phyloP scores from a whole-genome alignment of 176 grass and related monocot species.

The Poa pratensis region DNA sequence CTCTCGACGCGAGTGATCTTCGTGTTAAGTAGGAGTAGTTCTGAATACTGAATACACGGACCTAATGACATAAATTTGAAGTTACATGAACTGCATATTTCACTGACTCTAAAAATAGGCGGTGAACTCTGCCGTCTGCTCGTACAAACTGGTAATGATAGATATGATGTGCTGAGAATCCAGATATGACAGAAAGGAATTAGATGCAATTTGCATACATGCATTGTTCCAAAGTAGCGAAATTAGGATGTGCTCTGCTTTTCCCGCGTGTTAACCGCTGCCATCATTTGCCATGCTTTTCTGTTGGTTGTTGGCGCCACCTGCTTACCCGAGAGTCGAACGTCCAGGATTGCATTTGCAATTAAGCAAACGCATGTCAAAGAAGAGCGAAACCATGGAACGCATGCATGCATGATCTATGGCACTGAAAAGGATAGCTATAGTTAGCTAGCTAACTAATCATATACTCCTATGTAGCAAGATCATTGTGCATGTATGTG shows the following conservation, averaged over 20 bases:
- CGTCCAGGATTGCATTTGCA: constrained; percentile 15
- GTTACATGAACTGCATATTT: too few relatives aligned
- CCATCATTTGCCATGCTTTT: constrained; percentile 34
- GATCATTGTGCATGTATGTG: constrained; percentile 1
- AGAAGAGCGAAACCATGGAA: neutral
- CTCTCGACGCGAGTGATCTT: too few relatives aligned
- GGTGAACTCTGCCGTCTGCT: neutral
- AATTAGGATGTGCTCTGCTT: constrained; percentile 44
- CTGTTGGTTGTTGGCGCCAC: constrained; percentile 29
- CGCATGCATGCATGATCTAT: neutral
- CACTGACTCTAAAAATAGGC: too few relatives aligned
- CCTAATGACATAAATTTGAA: too few relatives aligned
- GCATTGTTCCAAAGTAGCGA: neutral
- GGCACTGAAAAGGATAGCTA: neutral
- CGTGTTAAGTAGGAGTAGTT: too few relatives aligned
- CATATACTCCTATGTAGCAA: neutral
- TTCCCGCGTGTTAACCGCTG: constrained; percentile 38
- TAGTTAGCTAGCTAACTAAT: neutral
- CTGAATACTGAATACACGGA: too few relatives aligned
- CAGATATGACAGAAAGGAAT: constrained; percentile 21
- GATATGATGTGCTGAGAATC: neutral
- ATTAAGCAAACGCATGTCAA: neutral
- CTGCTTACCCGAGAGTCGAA: constrained; percentile 34
- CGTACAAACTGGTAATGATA: neutral
- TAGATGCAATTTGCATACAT: neutral